These are phyloP conservation scores for Brassica cretica DNA, from an alignment of 345 rosid genomes.

Conservation along the genomic window DNA sequence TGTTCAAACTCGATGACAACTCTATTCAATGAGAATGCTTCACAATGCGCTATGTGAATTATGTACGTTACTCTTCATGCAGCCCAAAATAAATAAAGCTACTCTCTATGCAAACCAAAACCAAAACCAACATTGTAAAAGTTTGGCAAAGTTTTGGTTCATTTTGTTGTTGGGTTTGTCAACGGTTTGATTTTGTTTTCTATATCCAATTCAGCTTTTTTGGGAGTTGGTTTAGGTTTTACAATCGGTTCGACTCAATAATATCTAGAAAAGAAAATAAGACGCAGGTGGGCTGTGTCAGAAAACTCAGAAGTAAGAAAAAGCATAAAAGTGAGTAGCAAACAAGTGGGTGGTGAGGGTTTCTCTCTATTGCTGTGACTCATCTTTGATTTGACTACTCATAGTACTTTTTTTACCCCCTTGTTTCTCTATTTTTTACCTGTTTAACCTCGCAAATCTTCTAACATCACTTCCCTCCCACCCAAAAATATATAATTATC, in stretches of 20 bases:
- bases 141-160: background rate
- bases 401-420: constrained; percentile 28
- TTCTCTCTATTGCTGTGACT: constrained; percentile 17
- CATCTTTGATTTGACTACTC: constrained; percentile 41
- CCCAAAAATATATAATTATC: background rate
- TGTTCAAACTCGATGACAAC: background rate
- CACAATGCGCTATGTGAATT: background rate
- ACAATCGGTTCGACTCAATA: background rate
- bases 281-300: constrained; percentile 42
- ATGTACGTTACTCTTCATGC: background rate
- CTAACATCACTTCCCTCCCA: background rate
- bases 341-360: constrained; percentile 42
- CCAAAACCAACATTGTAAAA: background rate
- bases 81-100: no score
- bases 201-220: background rate
- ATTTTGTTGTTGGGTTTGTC: background rate
- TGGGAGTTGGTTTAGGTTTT: background rate
- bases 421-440: background rate
- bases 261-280: constrained; percentile 28
- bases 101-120: background rate
- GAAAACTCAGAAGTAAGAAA: constrained; percentile 20
- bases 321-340: constrained; percentile 16
- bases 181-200: constrained; percentile 3
- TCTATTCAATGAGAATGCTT: background rate
- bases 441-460: constrained; percentile 3